Evolutionary conservation across 441 rosid species (phyloP).

Genomic region (Populus trichocarpa): DNA sequence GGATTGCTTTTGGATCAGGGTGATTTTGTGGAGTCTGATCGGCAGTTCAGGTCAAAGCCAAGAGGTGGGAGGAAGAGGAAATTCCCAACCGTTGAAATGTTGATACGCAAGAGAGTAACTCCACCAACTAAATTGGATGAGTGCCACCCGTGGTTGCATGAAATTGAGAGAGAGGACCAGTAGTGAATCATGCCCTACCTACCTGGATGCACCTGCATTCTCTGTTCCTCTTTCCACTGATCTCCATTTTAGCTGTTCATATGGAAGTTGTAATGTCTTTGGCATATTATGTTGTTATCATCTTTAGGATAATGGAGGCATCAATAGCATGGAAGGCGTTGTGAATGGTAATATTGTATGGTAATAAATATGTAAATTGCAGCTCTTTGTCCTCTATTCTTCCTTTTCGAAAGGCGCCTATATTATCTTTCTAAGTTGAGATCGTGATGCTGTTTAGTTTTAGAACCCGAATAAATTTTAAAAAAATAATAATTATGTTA

Average conservation of each 20-base stretch:
- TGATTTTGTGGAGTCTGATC: slow-evolving; percentile 67
- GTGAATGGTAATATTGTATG: too few relatives aligned
- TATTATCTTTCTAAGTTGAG: background rate
- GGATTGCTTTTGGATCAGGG: slow-evolving; percentile 50
- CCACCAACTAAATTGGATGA: slow-evolving; percentile 21
- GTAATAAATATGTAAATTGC: background rate
- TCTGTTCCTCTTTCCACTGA: background rate
- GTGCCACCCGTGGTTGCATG: slow-evolving; percentile 5
- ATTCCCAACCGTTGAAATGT: slow-evolving; percentile 53
- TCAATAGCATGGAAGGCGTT: background rate
- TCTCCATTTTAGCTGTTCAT: background rate
- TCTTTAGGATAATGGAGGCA: background rate
- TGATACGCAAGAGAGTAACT: slow-evolving; percentile 60
- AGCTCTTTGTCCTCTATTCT: background rate
- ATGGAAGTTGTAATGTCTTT: background rate
- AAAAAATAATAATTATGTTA: too few relatives aligned
- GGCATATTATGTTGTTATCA: background rate
- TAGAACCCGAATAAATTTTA: too few relatives aligned
- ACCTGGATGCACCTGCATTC: background rate
- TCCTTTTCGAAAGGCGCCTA: background rate
- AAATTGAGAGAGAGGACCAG: background rate
- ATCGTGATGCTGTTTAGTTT: background rate
- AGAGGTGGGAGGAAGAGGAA: slow-evolving; percentile 85
- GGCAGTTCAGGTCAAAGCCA: slow-evolving; percentile 58
- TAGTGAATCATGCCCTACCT: background rate